Conservation (phyloP, 352 stramenopile species). For the Pythium plurisporium region DNA sequence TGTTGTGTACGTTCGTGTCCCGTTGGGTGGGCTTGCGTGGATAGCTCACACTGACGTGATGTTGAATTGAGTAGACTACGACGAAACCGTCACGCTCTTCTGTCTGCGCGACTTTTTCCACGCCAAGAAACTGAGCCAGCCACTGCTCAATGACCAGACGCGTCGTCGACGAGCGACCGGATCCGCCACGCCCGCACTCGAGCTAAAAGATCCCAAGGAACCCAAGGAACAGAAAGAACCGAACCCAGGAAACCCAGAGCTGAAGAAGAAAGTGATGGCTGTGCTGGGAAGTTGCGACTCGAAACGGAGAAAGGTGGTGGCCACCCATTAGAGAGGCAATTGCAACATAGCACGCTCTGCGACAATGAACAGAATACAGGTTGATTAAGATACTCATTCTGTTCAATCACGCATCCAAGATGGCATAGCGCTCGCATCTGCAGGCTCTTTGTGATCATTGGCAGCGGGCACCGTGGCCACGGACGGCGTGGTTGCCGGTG, state of each 20-base stretch:
- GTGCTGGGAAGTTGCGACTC: constrained; percentile 21
- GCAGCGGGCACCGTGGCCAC: too few species aligned
- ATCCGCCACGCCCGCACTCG: constrained; percentile 16
- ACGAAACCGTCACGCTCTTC: constrained; percentile 76
- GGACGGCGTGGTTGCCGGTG: neutral
- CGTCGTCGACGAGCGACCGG: constrained; percentile 53
- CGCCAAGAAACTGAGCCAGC: constrained; percentile 64
- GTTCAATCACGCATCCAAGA: constrained; percentile 21
- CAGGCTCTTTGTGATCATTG: too few species aligned
- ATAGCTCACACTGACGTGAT: neutral
- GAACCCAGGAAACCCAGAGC: constrained; percentile 12
- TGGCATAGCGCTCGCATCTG: constrained; percentile 4
- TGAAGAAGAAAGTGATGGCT: constrained; percentile 41
- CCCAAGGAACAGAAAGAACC: constrained; percentile 14
- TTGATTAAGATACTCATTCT: neutral
- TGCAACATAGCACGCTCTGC: too few species aligned
- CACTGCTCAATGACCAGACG: constrained; percentile 72
- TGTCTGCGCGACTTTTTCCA: constrained; percentile 69
- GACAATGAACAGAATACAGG: neutral
- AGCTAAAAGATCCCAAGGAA: too few species aligned
- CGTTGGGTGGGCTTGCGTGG: neutral
- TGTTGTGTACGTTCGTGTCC: constrained; percentile 44
- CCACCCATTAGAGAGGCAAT: neutral
- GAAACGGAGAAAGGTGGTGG: constrained; percentile 17
- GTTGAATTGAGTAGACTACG: constrained; percentile 54